Base-by-base conservation (phyloP, 352 stramenopile species). In the Aphanomyces cochlioides region DNA sequence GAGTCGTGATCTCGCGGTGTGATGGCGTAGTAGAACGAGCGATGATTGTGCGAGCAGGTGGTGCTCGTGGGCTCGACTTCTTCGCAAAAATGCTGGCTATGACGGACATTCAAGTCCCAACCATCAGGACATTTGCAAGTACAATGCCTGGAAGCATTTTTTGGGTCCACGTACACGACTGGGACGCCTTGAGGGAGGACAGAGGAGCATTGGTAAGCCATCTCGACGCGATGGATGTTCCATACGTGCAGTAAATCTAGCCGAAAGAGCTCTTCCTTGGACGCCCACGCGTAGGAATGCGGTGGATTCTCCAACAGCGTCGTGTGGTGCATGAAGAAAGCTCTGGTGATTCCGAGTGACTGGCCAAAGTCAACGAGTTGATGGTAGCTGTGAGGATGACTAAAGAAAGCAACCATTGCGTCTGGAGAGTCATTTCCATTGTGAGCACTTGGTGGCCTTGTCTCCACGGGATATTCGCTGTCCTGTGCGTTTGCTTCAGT, bases 11-110 rank as follows among this genome's bases (percentile, higher is more conserved):
- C 59, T 7, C 19, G 3, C 7, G 38, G 12, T 1, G 59, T 40
- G 41, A 67, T 67, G 19, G 56, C 43, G 59, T 67, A 67, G 10
- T n/a, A 21, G 37, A 41, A 56, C 12, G 12, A 34, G 15, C 38
- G 38, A 28, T 56, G 19, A 1, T 17, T 28, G 59, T 56, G 43
- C 7, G 56, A 41, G 43, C 59, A 67, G 13, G 17, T 1, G 10
- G 59, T 5, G 7, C 41, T 8, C n/a, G 43, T 37, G 13, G 41
- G 21, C 13, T 15, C 17, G 19, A 66, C 39, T 7, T 53, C 1
- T 50, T 67, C 39, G 19, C 59, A 67, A 17, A 56, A 41, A 12
- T 37, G 6, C 4, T n/a, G 10, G 17, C 10, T 3, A 19, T 10
- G n/a, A 17, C 10, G 12, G 6, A 28, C 15, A 12, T 12, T 50